phyloP scores from a whole-genome alignment of 805 yeast species.

The Maudiozyma serrabonitensis region DNA sequence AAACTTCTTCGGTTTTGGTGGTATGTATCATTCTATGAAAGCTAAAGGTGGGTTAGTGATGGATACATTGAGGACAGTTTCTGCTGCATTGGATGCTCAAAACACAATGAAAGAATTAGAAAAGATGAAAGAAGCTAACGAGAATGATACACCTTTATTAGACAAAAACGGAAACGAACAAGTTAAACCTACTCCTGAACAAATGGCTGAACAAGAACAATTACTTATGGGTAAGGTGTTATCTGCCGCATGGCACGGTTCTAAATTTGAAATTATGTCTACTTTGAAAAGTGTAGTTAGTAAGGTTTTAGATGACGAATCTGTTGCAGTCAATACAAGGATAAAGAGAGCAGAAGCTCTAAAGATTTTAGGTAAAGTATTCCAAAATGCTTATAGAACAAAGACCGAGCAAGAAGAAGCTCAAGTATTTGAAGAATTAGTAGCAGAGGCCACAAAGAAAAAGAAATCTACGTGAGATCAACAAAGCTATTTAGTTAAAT shows the following conservation, averaged over 20 bases:
- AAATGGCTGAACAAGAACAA: conserved; percentile 62
- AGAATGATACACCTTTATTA: conserved; percentile 31
- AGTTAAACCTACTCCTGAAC: conserved; percentile 52
- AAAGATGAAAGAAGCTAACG: conserved; percentile 49
- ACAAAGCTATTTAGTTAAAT: background rate
- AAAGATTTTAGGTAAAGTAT: conserved; percentile 52
- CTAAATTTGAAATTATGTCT: conserved; percentile 67
- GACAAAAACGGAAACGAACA: conserved; percentile 43
- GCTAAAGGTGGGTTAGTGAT: conserved; percentile 67
- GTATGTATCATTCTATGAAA: conserved; percentile 60
- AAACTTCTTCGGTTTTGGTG: conserved; percentile 55
- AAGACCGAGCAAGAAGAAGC: conserved; percentile 69
- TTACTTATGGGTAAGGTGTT: conserved; percentile 68
- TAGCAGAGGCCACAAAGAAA: conserved; percentile 43
- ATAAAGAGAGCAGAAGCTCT: conserved; percentile 56
- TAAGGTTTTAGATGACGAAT: conserved; percentile 48
- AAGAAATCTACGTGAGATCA: conserved; percentile 11
- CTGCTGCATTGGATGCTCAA: conserved; percentile 72
- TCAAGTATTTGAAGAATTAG: conserved; percentile 64
- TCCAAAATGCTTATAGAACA: conserved; percentile 48
- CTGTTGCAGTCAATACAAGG: conserved; percentile 37
- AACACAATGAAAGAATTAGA: conserved; percentile 64
- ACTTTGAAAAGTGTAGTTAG: conserved; percentile 68
- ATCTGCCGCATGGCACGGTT: conserved; percentile 80
- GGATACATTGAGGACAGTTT: conserved; percentile 61